Evolutionary conservation across 768 basidiomycete genomes (phyloP), one percentile per base, ranked within the genome.

Genomic region (Boletellus emodensis): DNA sequence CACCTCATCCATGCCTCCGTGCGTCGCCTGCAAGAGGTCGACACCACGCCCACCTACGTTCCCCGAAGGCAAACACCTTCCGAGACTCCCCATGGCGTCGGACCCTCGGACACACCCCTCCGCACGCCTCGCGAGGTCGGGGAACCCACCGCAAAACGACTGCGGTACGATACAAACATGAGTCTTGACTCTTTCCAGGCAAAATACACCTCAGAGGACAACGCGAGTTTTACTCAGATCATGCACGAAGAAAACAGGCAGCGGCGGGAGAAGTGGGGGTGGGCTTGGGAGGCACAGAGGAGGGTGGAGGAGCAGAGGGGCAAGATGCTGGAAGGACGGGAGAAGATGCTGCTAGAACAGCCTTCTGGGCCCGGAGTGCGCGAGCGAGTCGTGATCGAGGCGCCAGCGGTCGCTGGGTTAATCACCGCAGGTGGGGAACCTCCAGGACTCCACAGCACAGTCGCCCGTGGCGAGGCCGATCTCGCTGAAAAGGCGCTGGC

Each of bases 261-360:
- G 58, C 77, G 93, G 52, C 84, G 83, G 64, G 88, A 90, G 64
- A 83, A 74, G 65, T 92, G 85, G 76, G 81, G 71, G 0, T 99
- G 96, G 96, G 96, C 94, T 2, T 99, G 87, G 84, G 87, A 91
- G 37, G 94, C 93, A 7, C 93, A 98, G 75, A 75, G 71, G 66
- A 74, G 81, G 61, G 93, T 94, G 2, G 86, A 90, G 55, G 74
- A 71, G 45, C 83, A 82, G 66, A 77, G 79, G 58, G 73, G 68
- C 35, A 83, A 71, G 68, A 83, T 85, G 78, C 63, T 87, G 30
- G 83, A 86, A 63, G 79, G 69, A 28, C 76, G 86, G 67, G 83
- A 85, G 70, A 76, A 74, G 59, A 75, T 89, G 73, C 58, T 94
- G 54, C 79, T 93, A 58, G 87, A 90, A 62, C 80, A 81, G 20